Conservation (phyloP, 805 yeast species). For the Starmerella cellae region DNA sequence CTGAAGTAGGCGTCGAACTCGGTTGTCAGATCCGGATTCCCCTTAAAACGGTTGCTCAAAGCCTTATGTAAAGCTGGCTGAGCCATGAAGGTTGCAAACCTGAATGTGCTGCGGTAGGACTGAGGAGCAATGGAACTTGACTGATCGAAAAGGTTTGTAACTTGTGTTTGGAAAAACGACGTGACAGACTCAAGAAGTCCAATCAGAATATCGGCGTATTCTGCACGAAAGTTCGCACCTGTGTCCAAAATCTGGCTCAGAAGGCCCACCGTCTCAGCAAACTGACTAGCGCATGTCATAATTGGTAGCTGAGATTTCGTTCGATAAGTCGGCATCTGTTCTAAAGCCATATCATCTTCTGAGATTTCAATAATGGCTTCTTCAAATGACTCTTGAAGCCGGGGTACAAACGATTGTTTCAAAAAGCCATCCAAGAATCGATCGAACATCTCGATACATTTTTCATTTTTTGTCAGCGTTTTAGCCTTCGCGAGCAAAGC, state of each 20-base stretch:
- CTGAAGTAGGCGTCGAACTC: slow-evolving; percentile 20
- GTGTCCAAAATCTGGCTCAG: slow-evolving; percentile 46
- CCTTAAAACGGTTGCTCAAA: not conserved
- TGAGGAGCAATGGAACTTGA: not conserved
- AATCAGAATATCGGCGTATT: slow-evolving; percentile 34
- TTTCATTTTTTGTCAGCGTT: slow-evolving; percentile 31
- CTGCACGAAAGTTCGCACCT: slow-evolving; percentile 43
- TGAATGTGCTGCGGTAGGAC: not conserved
- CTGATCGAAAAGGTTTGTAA: slow-evolving; percentile 1
- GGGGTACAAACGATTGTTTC: slow-evolving; percentile 49
- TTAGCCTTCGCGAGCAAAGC: slow-evolving; percentile 51
- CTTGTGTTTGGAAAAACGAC: slow-evolving; percentile 7
- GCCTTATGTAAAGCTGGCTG: not conserved
- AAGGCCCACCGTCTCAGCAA: slow-evolving; percentile 36
- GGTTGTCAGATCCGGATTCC: not conserved
- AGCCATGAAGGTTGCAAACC: not conserved
- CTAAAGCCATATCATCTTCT: slow-evolving; percentile 31
- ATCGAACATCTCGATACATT: slow-evolving; percentile 13
- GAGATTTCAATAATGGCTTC: slow-evolving; percentile 39
- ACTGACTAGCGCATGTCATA: slow-evolving; percentile 34
- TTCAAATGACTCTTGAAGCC: slow-evolving; percentile 44
- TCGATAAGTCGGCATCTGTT: slow-evolving; percentile 25
- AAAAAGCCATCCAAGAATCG: slow-evolving; percentile 49
- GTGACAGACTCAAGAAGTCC: slow-evolving; percentile 19
- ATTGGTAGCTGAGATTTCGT: slow-evolving; percentile 25